Percentiles rank a stretch among this genome's conserved stretches.
Conservation (phyloP, 1,284 basidiomycete species). For the Cutaneotrichosporon sp. region DNA sequence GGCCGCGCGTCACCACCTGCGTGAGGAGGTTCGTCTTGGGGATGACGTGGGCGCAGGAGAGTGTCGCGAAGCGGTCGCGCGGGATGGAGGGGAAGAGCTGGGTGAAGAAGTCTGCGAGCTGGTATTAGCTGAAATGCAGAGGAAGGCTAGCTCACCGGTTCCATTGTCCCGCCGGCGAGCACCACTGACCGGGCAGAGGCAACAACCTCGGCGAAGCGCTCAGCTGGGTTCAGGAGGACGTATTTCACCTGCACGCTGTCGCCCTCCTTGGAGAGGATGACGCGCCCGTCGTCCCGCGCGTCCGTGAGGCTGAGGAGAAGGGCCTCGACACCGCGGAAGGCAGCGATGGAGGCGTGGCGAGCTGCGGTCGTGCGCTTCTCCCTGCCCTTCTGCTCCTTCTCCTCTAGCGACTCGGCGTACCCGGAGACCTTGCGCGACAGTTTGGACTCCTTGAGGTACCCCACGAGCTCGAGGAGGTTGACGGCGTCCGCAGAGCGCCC, state of each 20-base stretch:
- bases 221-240: conserved; percentile 90
- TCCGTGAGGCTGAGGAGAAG: conserved; percentile 82
- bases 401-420: conserved; percentile 69
- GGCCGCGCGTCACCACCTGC: conserved; percentile 74
- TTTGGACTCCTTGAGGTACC: conserved; percentile 83
- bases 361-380: conserved; percentile 18
- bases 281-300: conserved; percentile 70
- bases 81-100: conserved; percentile 78
- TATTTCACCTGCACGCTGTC: conserved; percentile 68
- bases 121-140: conserved; percentile 1
- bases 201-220: conserved; percentile 79
- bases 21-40: conserved; percentile 77
- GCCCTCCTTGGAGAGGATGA: conserved; percentile 49
- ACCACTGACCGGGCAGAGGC: conserved; percentile 78
- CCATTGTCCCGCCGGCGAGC: conserved; percentile 96
- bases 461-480: conserved; percentile 80
- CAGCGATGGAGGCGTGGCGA: conserved; percentile 61
- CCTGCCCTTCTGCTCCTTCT: conserved; percentile 12
- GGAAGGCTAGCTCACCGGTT: conserved; percentile 64
- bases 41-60: conserved; percentile 93
- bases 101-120: conserved; percentile 85
- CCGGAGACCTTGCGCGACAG: conserved; percentile 71
- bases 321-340: conserved; percentile 79
- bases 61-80: conserved; percentile 66
- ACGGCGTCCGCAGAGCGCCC: conserved; percentile 64